phyloP scores from a whole-genome alignment of 345 rosid species.

The Rhodomyrtus tomentosa region DNA sequence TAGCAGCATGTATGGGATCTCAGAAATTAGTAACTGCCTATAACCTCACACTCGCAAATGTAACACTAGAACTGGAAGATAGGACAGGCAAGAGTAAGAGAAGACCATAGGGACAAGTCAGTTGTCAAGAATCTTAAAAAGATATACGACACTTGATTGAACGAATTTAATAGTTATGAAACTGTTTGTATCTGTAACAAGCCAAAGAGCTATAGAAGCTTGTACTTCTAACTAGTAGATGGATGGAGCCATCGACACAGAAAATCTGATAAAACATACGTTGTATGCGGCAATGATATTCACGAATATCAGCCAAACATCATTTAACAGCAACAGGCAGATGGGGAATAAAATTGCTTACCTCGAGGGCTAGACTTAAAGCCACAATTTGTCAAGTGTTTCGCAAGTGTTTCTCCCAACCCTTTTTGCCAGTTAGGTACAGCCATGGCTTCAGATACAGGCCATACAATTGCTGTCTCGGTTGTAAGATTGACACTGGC shows the following conservation, averaged over 20 bases:
- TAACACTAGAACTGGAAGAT: background rate
- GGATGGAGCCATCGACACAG: background rate
- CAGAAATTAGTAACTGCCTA: background rate
- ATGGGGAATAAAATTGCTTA: constrained; percentile 4
- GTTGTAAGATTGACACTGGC: constrained; percentile 89
- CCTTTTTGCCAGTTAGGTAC: constrained; percentile 65
- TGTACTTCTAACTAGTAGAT: background rate
- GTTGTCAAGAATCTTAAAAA: background rate
- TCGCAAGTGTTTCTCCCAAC: constrained; percentile 84
- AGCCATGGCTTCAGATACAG: constrained; percentile 64
- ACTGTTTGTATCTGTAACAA: background rate
- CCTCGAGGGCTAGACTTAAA: constrained; percentile 80
- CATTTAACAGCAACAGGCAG: background rate
- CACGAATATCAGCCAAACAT: background rate
- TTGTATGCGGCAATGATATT: too few species aligned
- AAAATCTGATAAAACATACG: too few species aligned
- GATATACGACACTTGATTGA: background rate
- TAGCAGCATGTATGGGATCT: background rate
- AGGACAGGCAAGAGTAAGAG: background rate
- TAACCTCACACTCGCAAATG: background rate
- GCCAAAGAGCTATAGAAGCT: background rate
- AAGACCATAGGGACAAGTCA: background rate
- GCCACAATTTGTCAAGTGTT: constrained; percentile 78
- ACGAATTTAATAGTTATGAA: background rate
- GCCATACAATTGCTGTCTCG: constrained; percentile 93